phyloP scores from a whole-genome alignment of 2,329 filamentous ascomycete species.

The Fusarium domesticum region DNA sequence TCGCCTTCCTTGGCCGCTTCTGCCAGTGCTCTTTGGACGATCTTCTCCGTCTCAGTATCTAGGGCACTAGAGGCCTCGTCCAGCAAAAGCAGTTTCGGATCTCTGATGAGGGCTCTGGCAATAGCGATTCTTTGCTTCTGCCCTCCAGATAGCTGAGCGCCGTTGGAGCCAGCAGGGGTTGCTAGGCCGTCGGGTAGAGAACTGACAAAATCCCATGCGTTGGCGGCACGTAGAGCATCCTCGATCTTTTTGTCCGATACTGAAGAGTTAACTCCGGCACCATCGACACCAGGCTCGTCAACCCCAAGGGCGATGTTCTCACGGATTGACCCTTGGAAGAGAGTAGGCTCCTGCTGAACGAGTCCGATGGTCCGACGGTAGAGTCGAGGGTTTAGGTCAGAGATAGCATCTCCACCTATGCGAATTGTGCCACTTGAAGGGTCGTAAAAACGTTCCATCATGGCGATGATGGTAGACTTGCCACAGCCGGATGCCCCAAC shows the following conservation, averaged over 20 bases:
- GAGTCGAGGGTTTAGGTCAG: conserved; percentile 44
- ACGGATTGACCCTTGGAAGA: conserved; percentile 78
- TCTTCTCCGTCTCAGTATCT: conserved; percentile 28
- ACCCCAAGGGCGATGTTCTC: conserved; percentile 65
- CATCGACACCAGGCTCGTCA: conserved; percentile 17
- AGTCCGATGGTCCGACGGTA: conserved; percentile 53
- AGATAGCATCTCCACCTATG: conserved; percentile 43
- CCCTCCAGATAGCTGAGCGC: conserved; percentile 64
- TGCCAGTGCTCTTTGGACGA: conserved; percentile 74
- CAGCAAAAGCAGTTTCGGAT: conserved; percentile 25
- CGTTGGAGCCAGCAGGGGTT: conserved; percentile 60
- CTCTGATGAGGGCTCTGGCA: conserved; percentile 55
- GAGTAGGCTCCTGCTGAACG: conserved; percentile 57
- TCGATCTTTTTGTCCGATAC: conserved; percentile 36
- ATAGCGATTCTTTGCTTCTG: conserved; percentile 68
- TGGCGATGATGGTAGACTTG: conserved; percentile 59
- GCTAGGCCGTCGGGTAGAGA: conserved; percentile 47
- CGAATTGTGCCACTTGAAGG: conserved; percentile 44
- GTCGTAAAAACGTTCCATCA: conserved; percentile 47
- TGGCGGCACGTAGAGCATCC: conserved; percentile 47
- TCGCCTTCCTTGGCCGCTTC: conserved; percentile 70
- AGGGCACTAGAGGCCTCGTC: conserved; percentile 31
- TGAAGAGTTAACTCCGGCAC: conserved; percentile 2
- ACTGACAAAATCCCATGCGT: conserved; percentile 47
- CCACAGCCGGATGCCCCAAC: conserved; percentile 54